phyloP scores from a whole-genome alignment of 176 grass and related monocot species.

The Carex myosuroides region DNA sequence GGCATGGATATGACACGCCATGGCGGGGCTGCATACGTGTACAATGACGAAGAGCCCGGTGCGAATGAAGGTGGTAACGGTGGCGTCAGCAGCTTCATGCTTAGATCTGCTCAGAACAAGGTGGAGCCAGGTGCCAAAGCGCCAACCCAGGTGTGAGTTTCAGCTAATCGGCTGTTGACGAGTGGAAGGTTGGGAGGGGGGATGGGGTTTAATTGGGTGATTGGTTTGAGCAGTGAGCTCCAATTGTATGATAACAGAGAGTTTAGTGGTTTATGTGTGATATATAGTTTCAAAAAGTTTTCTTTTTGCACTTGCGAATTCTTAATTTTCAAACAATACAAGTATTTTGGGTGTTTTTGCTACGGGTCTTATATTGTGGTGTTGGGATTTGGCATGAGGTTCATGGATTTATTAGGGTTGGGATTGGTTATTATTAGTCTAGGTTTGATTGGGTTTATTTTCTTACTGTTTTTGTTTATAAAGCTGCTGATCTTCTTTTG shows the following conservation, averaged over 20 bases:
- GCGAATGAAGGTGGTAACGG: background rate
- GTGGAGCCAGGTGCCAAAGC: conserved; percentile 22
- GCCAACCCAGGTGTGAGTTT: background rate
- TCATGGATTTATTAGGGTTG: background rate
- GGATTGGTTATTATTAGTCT: background rate
- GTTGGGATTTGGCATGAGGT: background rate
- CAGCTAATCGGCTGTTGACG: background rate
- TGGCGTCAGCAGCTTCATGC: background rate
- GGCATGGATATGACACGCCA: conserved; percentile 81
- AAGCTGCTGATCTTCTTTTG: background rate
- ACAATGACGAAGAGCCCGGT: conserved; percentile 58
- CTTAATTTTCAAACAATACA: background rate
- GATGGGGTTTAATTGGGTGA: background rate
- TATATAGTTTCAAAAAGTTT: background rate
- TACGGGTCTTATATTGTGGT: background rate
- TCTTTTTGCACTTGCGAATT: background rate
- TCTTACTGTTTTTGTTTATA: background rate
- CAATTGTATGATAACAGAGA: background rate
- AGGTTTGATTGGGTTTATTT: background rate
- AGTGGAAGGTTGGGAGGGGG: background rate
- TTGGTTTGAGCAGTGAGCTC: background rate
- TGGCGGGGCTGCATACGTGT: conserved; percentile 67
- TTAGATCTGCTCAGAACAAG: background rate
- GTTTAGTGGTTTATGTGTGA: background rate
- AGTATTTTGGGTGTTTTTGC: background rate